These are phyloP conservation scores for Pichia sp. DNA, from an alignment of 1,139 yeast genomes.

Conservation along the genomic window DNA sequence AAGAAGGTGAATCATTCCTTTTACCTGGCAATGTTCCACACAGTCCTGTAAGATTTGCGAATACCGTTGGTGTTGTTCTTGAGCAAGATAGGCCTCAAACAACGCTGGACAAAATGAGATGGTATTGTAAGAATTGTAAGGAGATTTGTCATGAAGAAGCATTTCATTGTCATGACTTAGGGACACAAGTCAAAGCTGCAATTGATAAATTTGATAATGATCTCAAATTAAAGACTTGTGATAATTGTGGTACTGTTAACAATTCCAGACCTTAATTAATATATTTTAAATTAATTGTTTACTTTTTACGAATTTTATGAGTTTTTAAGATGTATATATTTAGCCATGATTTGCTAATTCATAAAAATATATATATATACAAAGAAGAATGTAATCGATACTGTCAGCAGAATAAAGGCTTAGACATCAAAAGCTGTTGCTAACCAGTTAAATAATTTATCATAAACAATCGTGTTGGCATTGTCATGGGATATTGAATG, in stretches of 20 bases:
- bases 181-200: conserved; percentile 85
- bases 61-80: conserved; percentile 88
- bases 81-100: conserved; percentile 85
- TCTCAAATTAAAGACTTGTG: conserved; percentile 61
- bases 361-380: too few species aligned
- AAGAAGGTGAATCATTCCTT: conserved; percentile 82
- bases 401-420: too few species aligned
- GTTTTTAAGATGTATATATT: not conserved
- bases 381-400: too few species aligned
- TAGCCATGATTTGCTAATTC: too few species aligned
- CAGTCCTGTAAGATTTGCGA: conserved; percentile 78
- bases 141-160: conserved; percentile 60
- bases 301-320: not conserved
- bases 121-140: conserved; percentile 77
- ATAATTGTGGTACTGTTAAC: conserved; percentile 65
- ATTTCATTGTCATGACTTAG: conserved; percentile 75
- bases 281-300: not conserved
- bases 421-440: conserved; percentile 48
- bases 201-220: conserved; percentile 65
- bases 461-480: conserved; percentile 70
- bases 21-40: conserved; percentile 84
- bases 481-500: conserved; percentile 77
- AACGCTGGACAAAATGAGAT: conserved; percentile 42
- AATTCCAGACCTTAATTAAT: conserved; percentile 45
- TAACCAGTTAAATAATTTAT: conserved; percentile 68